phyloP scores from a whole-genome alignment of 2,329 filamentous ascomycete species.

The Diplodia scrobiculata region DNA sequence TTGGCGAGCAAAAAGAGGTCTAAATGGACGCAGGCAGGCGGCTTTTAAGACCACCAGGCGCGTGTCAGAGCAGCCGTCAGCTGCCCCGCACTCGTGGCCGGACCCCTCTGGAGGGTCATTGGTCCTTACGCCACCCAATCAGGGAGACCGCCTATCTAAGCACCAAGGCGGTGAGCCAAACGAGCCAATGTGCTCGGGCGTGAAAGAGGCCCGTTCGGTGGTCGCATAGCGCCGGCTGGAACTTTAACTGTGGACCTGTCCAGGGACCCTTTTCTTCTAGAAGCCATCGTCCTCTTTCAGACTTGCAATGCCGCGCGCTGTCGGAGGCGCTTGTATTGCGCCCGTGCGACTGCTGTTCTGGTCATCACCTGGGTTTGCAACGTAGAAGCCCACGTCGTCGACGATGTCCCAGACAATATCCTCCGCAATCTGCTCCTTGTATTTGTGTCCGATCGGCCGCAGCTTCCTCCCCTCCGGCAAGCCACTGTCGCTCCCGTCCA shows the following conservation, averaged over 20 bases:
- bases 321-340: slow-evolving; percentile 42
- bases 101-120: slow-evolving; percentile 19
- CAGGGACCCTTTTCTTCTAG: slow-evolving; percentile 18
- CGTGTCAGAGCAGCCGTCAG: slow-evolving; percentile 24
- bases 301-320: slow-evolving; percentile 39
- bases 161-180: slow-evolving; percentile 24
- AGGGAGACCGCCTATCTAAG: slow-evolving; percentile 26
- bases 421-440: slow-evolving; percentile 90
- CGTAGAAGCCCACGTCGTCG: slow-evolving; percentile 91
- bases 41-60: slow-evolving; percentile 17
- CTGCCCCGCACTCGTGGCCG: slow-evolving; percentile 26
- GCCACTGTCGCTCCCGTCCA: slow-evolving; percentile 36
- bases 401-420: slow-evolving; percentile 91
- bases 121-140: slow-evolving; percentile 28
- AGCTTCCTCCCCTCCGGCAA: slow-evolving; percentile 42
- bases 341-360: slow-evolving; percentile 17
- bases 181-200: slow-evolving; percentile 7
- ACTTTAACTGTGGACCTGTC: slow-evolving; percentile 5
- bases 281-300: slow-evolving; percentile 28
- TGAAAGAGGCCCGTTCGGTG: slow-evolving; percentile 12
- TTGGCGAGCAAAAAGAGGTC: not conserved
- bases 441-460: slow-evolving; percentile 73
- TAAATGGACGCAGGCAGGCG: not conserved
- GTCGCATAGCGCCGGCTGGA: slow-evolving; percentile 16
- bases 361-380: slow-evolving; percentile 60